Evolutionary conservation across 768 basidiomycete genomes (phyloP), one percentile per base, ranked within the genome.

Genomic region (Leccinum sublutescens): DNA sequence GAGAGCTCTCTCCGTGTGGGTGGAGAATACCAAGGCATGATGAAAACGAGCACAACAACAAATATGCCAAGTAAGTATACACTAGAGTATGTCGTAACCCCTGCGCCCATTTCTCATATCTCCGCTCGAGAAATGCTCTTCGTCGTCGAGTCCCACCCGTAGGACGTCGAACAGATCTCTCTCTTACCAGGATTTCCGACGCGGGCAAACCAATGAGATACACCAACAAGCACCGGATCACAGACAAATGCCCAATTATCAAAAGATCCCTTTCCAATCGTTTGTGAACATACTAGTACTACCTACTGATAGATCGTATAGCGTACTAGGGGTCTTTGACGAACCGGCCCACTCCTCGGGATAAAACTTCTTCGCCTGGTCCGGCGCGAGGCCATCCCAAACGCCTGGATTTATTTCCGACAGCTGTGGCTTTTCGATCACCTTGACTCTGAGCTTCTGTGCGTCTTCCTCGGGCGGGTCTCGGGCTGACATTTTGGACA

Each of bases 341-440:
- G 33, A 34, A 95, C 25, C 93, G 80, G 23, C 89, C 92, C 91
- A 98, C 71, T 98, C 97, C 55, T 88, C 90, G 0, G 96, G 93
- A 72, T 95, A 98, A 66, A 86, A 87, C 72, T 87, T 89, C 72
- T 87, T 86, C 19, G 93, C 95, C 69, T 96, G 88, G 63, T 93
- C 90, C 0, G 92, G 89, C 2, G 89, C 1, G 27, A 29, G 27
- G 27, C 27, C 29, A 71, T 98, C 96, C 95, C 95, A 97, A 17
- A 98, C 86, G 6, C 89, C 96, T 54, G 95, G 95, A 68, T 99
- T 99, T 69, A 98, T 97, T 77, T 98, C 97, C 54, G 87, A 81
- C 95, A 98, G 98, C 74, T 95, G 95, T 0, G 89, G 85, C 68
- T 97, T 98, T 76, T 99, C 94, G 48, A 95, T 83, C 31, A 98